These are phyloP conservation scores for Carex sylvatica DNA, from an alignment of 202 grass and related monocot species.

Conservation along the genomic window DNA sequence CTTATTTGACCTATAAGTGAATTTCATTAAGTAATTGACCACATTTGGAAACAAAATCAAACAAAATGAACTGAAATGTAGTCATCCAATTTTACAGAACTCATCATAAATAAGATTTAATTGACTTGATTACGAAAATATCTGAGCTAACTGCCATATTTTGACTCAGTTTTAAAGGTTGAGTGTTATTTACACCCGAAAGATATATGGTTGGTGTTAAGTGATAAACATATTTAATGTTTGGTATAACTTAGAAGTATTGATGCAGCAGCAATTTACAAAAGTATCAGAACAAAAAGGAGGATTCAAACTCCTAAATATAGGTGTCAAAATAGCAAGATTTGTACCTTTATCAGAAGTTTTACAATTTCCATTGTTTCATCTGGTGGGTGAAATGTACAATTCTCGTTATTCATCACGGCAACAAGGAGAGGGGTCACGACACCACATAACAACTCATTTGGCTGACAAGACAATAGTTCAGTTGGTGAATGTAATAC, in stretches of 20 bases:
- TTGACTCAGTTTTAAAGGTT: not conserved
- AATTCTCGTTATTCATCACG: constrained; percentile 7
- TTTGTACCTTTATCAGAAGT: constrained; percentile 19
- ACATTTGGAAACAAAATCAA: no score
- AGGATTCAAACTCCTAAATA: not conserved
- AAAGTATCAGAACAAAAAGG: not conserved
- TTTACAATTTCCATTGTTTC: not conserved
- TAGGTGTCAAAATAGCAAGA: not conserved
- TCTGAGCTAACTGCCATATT: no score
- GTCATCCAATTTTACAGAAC: not conserved
- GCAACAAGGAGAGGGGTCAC: not conserved
- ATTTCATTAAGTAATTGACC: not conserved
- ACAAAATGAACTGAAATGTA: not conserved
- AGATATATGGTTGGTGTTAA: not conserved
- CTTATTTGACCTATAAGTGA: not conserved
- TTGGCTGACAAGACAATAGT: not conserved
- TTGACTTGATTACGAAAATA: no score
- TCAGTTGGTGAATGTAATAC: not conserved
- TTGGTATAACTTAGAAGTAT: not conserved
- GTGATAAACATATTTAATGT: not conserved
- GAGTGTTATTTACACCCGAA: not conserved
- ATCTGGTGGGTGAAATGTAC: not conserved
- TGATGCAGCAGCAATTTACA: not conserved
- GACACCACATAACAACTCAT: not conserved
- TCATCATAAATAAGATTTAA: no score